Conservation (phyloP, 2,329 filamentous ascomycete genomes). For the Nothomitra cinnamomea region DNA sequence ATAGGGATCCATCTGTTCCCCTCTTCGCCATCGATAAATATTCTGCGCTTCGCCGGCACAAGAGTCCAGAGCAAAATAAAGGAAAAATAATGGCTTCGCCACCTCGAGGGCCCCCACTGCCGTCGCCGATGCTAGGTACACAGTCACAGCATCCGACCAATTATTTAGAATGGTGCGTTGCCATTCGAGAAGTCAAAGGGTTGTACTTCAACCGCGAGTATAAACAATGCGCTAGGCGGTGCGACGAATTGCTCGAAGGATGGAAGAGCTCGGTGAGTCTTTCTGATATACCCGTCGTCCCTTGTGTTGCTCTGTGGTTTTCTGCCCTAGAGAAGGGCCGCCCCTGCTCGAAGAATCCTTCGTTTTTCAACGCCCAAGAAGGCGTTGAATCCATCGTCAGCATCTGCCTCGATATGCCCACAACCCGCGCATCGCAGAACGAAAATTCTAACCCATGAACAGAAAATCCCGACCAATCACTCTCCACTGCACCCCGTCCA, state of each 20-base stretch:
- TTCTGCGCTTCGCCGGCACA: no score
- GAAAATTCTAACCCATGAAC: not conserved
- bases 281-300: not conserved
- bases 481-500: conserved; percentile 20
- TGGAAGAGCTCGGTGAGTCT: not conserved
- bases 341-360: no score
- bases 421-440: not conserved
- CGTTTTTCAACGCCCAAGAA: no score
- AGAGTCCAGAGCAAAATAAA: no score
- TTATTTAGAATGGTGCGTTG: conserved; percentile 18
- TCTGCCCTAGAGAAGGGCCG: not conserved
- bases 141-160: not conserved
- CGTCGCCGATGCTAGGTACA: no score
- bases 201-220: conserved; percentile 23
- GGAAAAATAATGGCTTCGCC: no score
- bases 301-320: not conserved
- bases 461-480: conserved; percentile 2
- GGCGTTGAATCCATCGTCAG: no score
- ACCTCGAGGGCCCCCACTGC: no score
- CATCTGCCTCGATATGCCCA: no score
- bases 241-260: conserved; percentile 17
- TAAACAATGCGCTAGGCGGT: conserved; percentile 23
- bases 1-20: no score
- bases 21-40: no score
- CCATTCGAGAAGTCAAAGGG: conserved; percentile 20